Percentiles rank a stretch among this genome's conserved stretches.
Evolutionary conservation across 495 filamentous ascomycete species (phyloP).

Genomic region (Xylaria cubensis): DNA sequence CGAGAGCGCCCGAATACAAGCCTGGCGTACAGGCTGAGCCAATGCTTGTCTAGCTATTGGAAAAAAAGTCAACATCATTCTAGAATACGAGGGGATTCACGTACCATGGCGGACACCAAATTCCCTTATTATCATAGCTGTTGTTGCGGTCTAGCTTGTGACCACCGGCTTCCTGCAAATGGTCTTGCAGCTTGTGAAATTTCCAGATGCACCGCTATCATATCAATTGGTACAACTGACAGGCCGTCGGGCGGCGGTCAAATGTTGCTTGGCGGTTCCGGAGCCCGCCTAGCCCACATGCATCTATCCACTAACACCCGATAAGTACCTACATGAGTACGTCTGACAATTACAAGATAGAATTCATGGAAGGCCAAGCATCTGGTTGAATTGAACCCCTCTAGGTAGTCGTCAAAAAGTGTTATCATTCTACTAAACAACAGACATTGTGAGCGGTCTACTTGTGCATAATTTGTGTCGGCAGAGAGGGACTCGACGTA

Average conservation of each 20-base stretch:
- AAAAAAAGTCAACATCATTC: constrained; percentile 27
- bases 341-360: not conserved
- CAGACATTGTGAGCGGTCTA: constrained; percentile 31
- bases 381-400: not conserved
- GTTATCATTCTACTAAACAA: constrained; percentile 24
- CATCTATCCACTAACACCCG: not conserved
- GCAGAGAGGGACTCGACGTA: constrained; percentile 15
- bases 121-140: constrained; percentile 62
- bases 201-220: constrained; percentile 23
- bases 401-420: constrained; percentile 8
- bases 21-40: constrained; percentile 47
- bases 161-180: not conserved
- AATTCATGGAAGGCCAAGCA: not conserved
- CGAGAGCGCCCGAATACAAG: constrained; percentile 46
- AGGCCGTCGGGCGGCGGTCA: not conserved
- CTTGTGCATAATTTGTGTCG: constrained; percentile 4
- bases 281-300: not conserved
- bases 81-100: not conserved
- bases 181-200: constrained; percentile 21
- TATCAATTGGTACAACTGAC: not conserved
- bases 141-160: constrained; percentile 1
- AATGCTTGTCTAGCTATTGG: constrained; percentile 54
- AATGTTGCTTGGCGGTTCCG: constrained; percentile 18
- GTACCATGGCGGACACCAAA: constrained; percentile 57
- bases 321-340: not conserved